phyloP scores from a whole-genome alignment of 306 rosid species.

The Hippophae tibetana region DNA sequence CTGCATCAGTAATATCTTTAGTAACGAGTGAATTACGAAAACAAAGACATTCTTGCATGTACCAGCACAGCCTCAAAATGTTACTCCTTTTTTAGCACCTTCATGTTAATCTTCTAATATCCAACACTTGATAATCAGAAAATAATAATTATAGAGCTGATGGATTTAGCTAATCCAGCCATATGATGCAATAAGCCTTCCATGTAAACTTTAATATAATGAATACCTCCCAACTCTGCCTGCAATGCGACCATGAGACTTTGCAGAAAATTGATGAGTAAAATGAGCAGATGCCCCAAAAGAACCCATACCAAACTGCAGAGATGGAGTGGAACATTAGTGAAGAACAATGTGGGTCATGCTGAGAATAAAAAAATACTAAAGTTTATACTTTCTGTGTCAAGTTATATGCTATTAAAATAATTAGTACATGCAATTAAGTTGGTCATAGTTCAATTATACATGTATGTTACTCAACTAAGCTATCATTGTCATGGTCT shows the following conservation, averaged over 20 bases:
- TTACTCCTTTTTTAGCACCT: background rate
- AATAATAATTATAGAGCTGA: background rate
- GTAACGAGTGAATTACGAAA: constrained; percentile 14
- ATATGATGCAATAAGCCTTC: background rate
- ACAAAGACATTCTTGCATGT: background rate
- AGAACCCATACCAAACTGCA: constrained; percentile 69
- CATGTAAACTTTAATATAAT: constrained; percentile 8
- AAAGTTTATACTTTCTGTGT: no score
- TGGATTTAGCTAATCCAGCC: background rate
- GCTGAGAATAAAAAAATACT: no score
- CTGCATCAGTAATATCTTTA: constrained; percentile 33
- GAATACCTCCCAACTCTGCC: constrained; percentile 89
- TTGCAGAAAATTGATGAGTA: constrained; percentile 65
- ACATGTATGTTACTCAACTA: no score
- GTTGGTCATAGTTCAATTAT: no score
- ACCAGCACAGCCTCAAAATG: constrained; percentile 1
- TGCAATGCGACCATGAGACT: constrained; percentile 72
- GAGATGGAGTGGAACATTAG: constrained; percentile 30
- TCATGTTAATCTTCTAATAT: background rate
- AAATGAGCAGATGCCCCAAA: constrained; percentile 64
- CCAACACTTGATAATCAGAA: background rate
- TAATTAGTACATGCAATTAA: no score
- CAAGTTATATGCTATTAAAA: no score
- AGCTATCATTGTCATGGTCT: no score
- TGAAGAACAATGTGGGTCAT: constrained; percentile 16